Base-by-base conservation (phyloP, 495 filamentous ascomycete species). In the Darksidea phi region DNA sequence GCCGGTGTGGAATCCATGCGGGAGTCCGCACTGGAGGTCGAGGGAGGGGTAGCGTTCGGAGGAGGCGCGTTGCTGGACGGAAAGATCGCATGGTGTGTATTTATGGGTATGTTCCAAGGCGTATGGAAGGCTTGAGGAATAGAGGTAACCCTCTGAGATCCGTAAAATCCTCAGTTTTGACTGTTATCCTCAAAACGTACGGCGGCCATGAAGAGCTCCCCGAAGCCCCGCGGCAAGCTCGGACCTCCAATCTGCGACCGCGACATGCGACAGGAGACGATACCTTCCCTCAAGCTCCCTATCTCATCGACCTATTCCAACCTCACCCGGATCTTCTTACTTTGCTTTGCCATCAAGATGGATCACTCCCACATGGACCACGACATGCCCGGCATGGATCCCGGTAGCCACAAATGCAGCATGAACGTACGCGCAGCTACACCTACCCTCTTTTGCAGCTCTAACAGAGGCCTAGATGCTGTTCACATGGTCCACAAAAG, bases 401-500 rank as follows among this genome's bases (percentile, higher is more conserved):
- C 32, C 76, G 80, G 73, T 67, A 21, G 41, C 48, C 65, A 61
- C 59, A 54, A 67, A 74, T 95, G 91, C 81, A 89, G 76, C 72
- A 97, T 96, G 90, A 94, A 89, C 69, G 90, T 89, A 74, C 37
- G 64, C 53, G 13, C n/a, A n/a, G n/a, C n/a, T n/a, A n/a, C n/a
- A 17, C 46, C 53, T 41, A 55, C 32, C 20, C 54, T 18, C 15
- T 42, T 26, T 15, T 34, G 18, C 36, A n/a, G n/a, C n/a, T n/a
- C n/a, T 15, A 15, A 46, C 20, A 20, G 32, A 42, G 4, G 2
- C 1, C 17, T 59, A 95, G 90, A 97, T 96, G 93, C 83, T 97
- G 34, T 98, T 98, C 75, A 98, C 91, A 52, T 97, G 94, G 95
- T 81, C 88, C 67, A 91, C 90, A 17, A 79, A 83, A 46, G 84